Evolutionary conservation across 495 filamentous ascomycete genomes (phyloP).

Genomic region (Tuber calosporum): DNA sequence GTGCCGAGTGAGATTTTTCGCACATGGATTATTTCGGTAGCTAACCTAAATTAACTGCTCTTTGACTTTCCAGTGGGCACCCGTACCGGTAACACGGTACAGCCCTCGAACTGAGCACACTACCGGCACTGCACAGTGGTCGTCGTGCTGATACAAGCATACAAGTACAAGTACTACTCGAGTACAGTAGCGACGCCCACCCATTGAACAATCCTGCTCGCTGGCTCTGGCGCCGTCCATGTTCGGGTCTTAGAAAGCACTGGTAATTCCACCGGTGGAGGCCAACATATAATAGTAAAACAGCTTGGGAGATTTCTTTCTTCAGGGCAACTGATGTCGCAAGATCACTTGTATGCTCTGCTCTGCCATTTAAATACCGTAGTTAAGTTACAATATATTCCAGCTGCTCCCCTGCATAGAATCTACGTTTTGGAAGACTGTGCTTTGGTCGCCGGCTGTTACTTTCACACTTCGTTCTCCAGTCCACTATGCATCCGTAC

Average conservation of each 20-base stretch:
- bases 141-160: not conserved
- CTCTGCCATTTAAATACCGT: not conserved
- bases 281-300: not conserved
- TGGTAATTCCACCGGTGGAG: not conserved
- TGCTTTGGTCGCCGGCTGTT: slow-evolving; percentile 19
- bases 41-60: too few relatives aligned
- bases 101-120: not conserved
- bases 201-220: not conserved
- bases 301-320: not conserved
- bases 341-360: not conserved
- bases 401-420: slow-evolving; percentile 9
- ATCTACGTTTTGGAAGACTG: slow-evolving; percentile 22
- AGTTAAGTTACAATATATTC: not conserved
- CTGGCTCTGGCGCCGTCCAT: not conserved
- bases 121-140: too few relatives aligned
- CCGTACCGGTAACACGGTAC: too few relatives aligned
- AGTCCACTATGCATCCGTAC: slow-evolving; percentile 21
- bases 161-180: not conserved
- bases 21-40: too few relatives aligned
- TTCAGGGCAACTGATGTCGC: not conserved
- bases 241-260: not conserved
- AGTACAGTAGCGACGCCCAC: not conserved
- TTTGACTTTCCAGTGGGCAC: too few relatives aligned
- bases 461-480: slow-evolving; percentile 33
- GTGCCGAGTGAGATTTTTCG: too few relatives aligned